phyloP scores from a whole-genome alignment of 352 stramenopile species.

The Thalassiosira exigua region DNA sequence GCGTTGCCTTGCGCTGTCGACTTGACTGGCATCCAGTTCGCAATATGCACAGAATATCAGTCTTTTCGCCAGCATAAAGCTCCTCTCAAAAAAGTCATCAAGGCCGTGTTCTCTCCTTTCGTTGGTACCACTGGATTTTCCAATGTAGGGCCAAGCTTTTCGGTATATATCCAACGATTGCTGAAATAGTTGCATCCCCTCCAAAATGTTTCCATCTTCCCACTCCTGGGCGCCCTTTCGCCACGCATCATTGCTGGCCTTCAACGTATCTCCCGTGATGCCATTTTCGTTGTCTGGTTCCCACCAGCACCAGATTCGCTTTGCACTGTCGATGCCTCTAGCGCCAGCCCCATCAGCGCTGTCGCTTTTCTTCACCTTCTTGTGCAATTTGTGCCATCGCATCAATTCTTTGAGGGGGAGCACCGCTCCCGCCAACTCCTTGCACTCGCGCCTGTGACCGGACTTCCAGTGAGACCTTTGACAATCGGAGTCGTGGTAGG shows the following conservation, averaged over 20 bases:
- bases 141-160: slow-evolving; percentile 22
- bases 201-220: slow-evolving; percentile 58
- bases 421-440: slow-evolving; percentile 29
- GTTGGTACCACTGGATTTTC: background rate
- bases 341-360: slow-evolving; percentile 10
- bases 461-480: slow-evolving; percentile 57
- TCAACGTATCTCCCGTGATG: slow-evolving; percentile 1
- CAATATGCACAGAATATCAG: slow-evolving; percentile 66
- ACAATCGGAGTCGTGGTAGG: slow-evolving; percentile 59
- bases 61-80: slow-evolving; percentile 46
- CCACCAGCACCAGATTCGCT: slow-evolving; percentile 30
- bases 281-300: slow-evolving; percentile 17
- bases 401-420: slow-evolving; percentile 51
- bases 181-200: slow-evolving; percentile 62
- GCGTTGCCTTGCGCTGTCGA: slow-evolving; percentile 37
- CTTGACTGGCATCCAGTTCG: slow-evolving; percentile 58
- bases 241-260: slow-evolving; percentile 31
- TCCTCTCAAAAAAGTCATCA: slow-evolving; percentile 21
- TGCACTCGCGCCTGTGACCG: slow-evolving; percentile 52
- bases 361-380: slow-evolving; percentile 5
- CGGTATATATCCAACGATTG: slow-evolving; percentile 38
- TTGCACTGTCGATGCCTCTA: too few relatives aligned
- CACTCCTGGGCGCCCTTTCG: slow-evolving; percentile 33
- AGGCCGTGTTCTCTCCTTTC: slow-evolving; percentile 4
- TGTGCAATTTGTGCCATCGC: slow-evolving; percentile 26